Conservation (phyloP, 2,329 filamentous ascomycete species). For the Stagonosporopsis rhizophila region DNA sequence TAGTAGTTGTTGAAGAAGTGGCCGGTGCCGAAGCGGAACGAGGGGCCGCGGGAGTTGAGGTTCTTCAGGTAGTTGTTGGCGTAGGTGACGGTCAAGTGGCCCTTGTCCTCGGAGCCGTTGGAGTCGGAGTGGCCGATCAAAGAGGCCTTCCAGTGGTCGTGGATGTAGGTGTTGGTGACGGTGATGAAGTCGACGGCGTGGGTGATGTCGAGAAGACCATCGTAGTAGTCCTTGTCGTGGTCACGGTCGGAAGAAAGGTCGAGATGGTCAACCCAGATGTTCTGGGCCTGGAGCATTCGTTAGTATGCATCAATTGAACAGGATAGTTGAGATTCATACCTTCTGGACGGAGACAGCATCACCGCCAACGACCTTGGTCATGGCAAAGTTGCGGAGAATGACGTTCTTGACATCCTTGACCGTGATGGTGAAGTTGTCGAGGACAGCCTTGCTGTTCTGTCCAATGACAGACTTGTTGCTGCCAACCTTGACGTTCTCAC, state of each 20-base stretch:
- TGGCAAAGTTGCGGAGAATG: constrained; percentile 64
- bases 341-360: constrained; percentile 61
- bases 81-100: constrained; percentile 69
- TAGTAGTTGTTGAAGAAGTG: constrained; percentile 66
- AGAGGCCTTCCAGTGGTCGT: constrained; percentile 67
- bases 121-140: constrained; percentile 67
- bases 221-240: constrained; percentile 73
- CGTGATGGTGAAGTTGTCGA: constrained; percentile 57
- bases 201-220: constrained; percentile 70
- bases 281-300: constrained; percentile 42
- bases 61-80: constrained; percentile 71
- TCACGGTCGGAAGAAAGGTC: constrained; percentile 67
- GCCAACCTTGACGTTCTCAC: constrained; percentile 53
- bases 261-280: constrained; percentile 72
- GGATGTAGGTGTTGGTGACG: constrained; percentile 60
- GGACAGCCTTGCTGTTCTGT: constrained; percentile 54
- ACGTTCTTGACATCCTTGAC: constrained; percentile 61
- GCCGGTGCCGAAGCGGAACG: constrained; percentile 70
- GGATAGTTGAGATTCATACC: constrained; percentile 33
- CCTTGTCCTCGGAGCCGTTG: constrained; percentile 66
- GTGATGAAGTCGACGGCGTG: constrained; percentile 70
- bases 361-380: constrained; percentile 58
- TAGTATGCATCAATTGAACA: constrained; percentile 47
- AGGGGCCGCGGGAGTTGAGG: constrained; percentile 69
- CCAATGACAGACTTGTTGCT: constrained; percentile 62